Base-by-base conservation (phyloP, 305 asterid species). In the Ajuga reptans region DNA sequence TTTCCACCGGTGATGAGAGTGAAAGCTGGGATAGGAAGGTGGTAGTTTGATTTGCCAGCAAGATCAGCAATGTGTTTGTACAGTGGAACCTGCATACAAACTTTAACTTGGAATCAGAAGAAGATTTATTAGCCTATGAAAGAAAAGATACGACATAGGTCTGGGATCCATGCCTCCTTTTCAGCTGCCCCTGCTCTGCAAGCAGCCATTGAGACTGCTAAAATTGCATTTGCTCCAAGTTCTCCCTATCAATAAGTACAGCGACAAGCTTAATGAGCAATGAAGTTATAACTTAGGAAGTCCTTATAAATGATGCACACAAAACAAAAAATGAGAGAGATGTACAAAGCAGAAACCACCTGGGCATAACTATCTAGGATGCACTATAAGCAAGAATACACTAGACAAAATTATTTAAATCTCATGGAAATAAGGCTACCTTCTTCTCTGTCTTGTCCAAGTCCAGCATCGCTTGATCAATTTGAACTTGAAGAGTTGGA, bases 161-260 rank as follows among this genome's bases (percentile, higher is more conserved):
- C 61, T 39, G 36, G 64, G 60, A 43, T 69, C 54, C 82, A 56
- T 84, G 75, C 99, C 97, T 94, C 97, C 75, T 87, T 94, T 75
- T 91, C 96, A 80, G 97, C 96, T 56, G 99, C 99, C 45, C 97
- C 99, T 67, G 99, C 97, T 85, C 84, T 91, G 86, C 97, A 91
- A 76, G 99, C 97, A 59, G 99, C 99, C 83, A 94, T 85, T 54
- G 99, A 94, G 54, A 94, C 99, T 12, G 99, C 99, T 67, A 94
- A 77, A 84, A 91, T 81, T 66, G 97, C 99, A 86, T 94, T 94
- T 46, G 86, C 97, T 64, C 99, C 99, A 75, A 94, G 94, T 69
- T 94, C 99, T 64, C 95, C 85, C 99, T 94, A 77, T 66, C 72
- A 78, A 58, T 43, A 64, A 53, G 68, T 53, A 75, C 45, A 74